Conservation (phyloP, 2,329 filamentous ascomycete genomes). For the Colletotrichum musae region DNA sequence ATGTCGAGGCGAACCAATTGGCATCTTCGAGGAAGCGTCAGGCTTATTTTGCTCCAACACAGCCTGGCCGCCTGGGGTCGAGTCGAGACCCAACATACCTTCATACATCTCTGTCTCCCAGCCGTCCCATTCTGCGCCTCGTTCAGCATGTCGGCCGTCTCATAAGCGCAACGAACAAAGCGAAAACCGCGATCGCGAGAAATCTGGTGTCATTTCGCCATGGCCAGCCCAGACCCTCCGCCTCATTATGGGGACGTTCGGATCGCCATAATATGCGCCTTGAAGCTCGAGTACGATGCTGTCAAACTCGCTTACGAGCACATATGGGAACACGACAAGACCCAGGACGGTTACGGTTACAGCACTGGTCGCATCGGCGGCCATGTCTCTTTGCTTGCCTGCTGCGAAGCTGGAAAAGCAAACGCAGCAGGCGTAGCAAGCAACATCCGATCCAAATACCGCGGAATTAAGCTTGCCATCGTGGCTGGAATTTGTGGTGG, state of each 20-base stretch:
- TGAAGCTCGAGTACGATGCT: slow-evolving; percentile 46
- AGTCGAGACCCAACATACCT: too few relatives aligned
- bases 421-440: slow-evolving; percentile 46
- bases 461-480: slow-evolving; percentile 50
- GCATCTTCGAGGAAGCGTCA: too few relatives aligned
- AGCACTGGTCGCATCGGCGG: slow-evolving; percentile 47
- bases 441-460: slow-evolving; percentile 52
- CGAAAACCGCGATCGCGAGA: too few relatives aligned
- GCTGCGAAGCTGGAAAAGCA: slow-evolving; percentile 47
- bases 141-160: too few relatives aligned
- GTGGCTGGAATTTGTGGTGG: slow-evolving; percentile 59
- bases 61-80: too few relatives aligned
- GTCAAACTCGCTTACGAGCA: slow-evolving; percentile 45
- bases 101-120: too few relatives aligned
- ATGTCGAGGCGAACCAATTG: too few relatives aligned
- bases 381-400: slow-evolving; percentile 46
- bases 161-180: too few relatives aligned
- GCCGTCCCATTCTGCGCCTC: too few relatives aligned
- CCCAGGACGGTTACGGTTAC: slow-evolving; percentile 49
- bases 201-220: not conserved
- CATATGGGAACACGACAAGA: slow-evolving; percentile 46
- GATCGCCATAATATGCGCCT: slow-evolving; percentile 49
- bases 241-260: slow-evolving; percentile 30
- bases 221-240: not conserved
- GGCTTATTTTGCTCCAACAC: too few relatives aligned